Evolutionary conservation across 2,329 filamentous ascomycete genomes (phyloP), one percentile per base, ranked within the genome.

Genomic region (Fusarium guadeloupense): DNA sequence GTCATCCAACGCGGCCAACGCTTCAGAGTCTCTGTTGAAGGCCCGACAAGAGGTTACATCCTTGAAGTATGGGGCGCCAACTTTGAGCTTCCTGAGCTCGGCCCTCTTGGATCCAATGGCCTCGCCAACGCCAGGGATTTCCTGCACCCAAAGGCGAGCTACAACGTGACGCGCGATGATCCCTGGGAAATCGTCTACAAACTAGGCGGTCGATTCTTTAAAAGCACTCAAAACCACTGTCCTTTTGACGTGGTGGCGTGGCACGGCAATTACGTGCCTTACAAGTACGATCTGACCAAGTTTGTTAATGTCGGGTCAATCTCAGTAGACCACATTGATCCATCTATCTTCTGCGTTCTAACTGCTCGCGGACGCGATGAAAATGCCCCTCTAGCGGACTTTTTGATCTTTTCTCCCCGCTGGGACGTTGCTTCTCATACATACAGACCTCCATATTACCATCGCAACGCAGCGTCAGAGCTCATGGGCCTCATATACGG

Each of bases 241-340:
- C 88, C 89, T 0, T 91, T 90, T 67, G 88, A 91, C 64, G 88
- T 90, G 1, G 85, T 90, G 1, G 88, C 86, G 3, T 90, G 88
- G 88, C 87, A 90, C 64, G 88, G 88, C n/a, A 86, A 84, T 45
- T 89, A 89, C 66, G 85, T 85, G 48, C 83, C 82, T 0, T 84
- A 80, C 73, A 85, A 85, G 70, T 85, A 85, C 67, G 82, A 82
- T 44, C 69, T 85, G 5, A 82, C 80, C 8, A 83, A 82, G 53
- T 76, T 88, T 78, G 70, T 89, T 80, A 81, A 82, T 74, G 74
- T 85, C 72, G 86, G 66, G 0, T 69, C 67, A 1, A 68, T 66
- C 1, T 66, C 67, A 0, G 67, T 68, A 6, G 87, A 90, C 69
- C 88, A 90, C 60, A 85, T 85, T 4, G 88, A 90, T 62, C 88